Percentiles rank a stretch among this genome's conserved stretches.
These are phyloP conservation scores for Picochlorum sp. DNA, from an alignment of 139 green algal species.

Conservation along the genomic window DNA sequence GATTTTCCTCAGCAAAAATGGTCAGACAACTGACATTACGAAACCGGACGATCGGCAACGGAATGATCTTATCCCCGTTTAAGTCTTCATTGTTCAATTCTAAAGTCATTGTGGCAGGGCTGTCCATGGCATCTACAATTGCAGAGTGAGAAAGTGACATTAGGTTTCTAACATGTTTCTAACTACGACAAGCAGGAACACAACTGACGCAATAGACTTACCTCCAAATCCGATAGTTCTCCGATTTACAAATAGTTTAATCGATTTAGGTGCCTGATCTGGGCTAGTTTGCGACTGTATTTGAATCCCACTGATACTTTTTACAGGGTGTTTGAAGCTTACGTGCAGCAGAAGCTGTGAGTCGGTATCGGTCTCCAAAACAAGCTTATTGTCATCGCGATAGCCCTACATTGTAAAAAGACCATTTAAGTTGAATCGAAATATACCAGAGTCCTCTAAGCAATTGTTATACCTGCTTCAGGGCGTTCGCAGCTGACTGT, in stretches of 20 bases:
- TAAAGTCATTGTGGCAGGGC: no score
- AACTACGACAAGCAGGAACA: no score
- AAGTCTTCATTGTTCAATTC: conserved; percentile 42
- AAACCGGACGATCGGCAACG: conserved; percentile 68
- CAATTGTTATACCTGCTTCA: conserved; percentile 40
- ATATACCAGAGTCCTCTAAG: neutral
- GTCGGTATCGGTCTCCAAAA: conserved; percentile 68
- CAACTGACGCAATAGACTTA: conserved; percentile 23
- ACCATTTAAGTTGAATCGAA: neutral
- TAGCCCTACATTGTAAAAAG: conserved; percentile 39
- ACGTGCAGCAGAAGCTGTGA: conserved; percentile 85
- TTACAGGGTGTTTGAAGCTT: conserved; percentile 57
- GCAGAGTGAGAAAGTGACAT: no score
- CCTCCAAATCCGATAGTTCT: conserved; percentile 36
- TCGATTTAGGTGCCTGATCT: conserved; percentile 34
- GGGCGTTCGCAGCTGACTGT: conserved; percentile 37
- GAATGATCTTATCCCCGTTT: conserved; percentile 24
- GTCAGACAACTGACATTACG: conserved; percentile 48
- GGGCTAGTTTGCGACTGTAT: conserved; percentile 41
- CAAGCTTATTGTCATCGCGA: conserved; percentile 59
- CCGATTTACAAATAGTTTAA: conserved; percentile 49
- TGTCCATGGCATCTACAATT: no score
- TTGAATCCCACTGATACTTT: conserved; percentile 48
- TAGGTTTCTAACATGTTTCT: no score
- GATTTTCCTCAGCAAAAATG: conserved; percentile 61